Conservation (phyloP, 225 moss, liverwort and hornwort genomes). For the Bryum argenteum region DNA sequence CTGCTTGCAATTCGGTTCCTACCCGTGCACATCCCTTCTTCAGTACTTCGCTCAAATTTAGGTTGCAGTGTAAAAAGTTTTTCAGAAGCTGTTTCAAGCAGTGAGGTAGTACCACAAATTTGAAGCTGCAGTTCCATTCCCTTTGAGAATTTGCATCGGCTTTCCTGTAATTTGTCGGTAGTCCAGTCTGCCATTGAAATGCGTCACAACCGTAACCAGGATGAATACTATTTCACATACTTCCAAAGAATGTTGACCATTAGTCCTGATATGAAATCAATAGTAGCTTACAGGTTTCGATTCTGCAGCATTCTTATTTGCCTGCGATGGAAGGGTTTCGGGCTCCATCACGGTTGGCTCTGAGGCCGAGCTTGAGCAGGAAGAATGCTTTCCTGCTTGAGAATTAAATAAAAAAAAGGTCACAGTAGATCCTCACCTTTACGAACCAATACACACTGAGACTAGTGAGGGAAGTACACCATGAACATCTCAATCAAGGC, state of each 20-base stretch:
- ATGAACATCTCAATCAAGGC: background rate
- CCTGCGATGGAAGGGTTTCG: conserved; percentile 4
- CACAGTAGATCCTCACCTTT: conserved; percentile 18
- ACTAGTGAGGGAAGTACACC: background rate
- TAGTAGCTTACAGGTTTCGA: conserved; percentile 49
- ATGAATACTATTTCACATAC: background rate
- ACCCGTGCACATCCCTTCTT: conserved; percentile 9
- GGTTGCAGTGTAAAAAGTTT: background rate
- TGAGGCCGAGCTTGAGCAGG: conserved; percentile 27
- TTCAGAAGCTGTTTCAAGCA: conserved; percentile 1
- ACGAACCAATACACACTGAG: background rate
- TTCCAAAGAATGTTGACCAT: background rate
- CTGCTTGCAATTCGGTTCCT: conserved; percentile 28
- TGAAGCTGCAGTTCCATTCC: conserved; percentile 30
- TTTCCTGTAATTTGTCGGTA: conserved; percentile 51
- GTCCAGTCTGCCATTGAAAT: conserved; percentile 43
- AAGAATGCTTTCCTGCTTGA: conserved; percentile 24
- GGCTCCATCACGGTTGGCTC: conserved; percentile 18
- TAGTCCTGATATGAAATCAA: background rate
- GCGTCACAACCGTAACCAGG: background rate
- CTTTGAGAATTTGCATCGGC: conserved; percentile 18
- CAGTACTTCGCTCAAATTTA: conserved; percentile 20
- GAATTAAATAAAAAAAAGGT: conserved; percentile 3
- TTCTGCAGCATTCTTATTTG: conserved; percentile 39
- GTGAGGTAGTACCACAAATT: conserved; percentile 25